phyloP scores from a whole-genome alignment of 2,329 filamentous ascomycete genomes.

The Colletotrichum nymphaeae region DNA sequence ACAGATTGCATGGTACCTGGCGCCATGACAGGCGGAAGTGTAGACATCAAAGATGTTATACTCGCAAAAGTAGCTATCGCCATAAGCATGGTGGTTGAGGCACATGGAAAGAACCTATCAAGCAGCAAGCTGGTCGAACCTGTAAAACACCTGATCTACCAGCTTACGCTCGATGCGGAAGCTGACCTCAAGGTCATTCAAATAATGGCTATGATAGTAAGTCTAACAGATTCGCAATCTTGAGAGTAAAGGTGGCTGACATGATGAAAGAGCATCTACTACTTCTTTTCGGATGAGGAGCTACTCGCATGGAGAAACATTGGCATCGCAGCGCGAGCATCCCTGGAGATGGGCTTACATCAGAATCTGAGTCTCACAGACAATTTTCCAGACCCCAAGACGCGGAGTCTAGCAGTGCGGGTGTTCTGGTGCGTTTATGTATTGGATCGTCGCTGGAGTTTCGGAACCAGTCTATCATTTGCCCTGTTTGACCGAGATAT shows the following conservation, averaged over 20 bases:
- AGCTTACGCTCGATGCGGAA: constrained; percentile 39
- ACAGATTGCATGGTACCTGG: neutral
- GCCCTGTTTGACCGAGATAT: constrained; percentile 60
- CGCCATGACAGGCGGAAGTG: neutral
- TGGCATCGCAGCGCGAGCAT: constrained; percentile 56
- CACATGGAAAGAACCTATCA: constrained; percentile 43
- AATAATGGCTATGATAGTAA: constrained; percentile 44
- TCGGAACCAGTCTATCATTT: constrained; percentile 62
- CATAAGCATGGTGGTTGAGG: constrained; percentile 46
- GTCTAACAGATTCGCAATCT: neutral
- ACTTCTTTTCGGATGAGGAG: constrained; percentile 60
- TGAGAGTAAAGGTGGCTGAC: neutral
- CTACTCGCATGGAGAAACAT: constrained; percentile 60
- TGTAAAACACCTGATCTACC: constrained; percentile 38
- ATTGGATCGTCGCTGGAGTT: constrained; percentile 62
- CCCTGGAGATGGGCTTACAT: constrained; percentile 61
- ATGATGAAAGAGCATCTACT: constrained; percentile 49
- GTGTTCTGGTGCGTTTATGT: constrained; percentile 66
- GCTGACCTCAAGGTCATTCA: constrained; percentile 48
- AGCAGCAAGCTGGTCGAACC: constrained; percentile 44
- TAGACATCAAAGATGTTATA: constrained; percentile 43
- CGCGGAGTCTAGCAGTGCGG: constrained; percentile 45
- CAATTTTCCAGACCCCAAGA: constrained; percentile 46
- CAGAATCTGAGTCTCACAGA: constrained; percentile 54
- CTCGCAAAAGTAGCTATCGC: constrained; percentile 48